Evolutionary conservation across 1,139 yeast species (phyloP).

Genomic region (Entelexis paramagnoliae): DNA sequence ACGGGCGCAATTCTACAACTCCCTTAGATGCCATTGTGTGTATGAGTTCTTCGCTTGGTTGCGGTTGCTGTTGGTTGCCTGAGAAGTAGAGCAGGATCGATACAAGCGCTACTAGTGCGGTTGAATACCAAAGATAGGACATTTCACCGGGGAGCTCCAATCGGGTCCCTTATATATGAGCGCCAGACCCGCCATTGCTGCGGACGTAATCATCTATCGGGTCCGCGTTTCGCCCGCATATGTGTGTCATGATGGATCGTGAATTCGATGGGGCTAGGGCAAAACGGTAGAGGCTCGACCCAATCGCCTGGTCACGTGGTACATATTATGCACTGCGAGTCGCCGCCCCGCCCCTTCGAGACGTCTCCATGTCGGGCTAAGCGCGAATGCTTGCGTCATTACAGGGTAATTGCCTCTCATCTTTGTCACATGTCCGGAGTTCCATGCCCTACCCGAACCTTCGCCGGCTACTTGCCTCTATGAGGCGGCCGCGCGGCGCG

Average conservation of each 20-base stretch:
- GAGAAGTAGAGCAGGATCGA: neutral
- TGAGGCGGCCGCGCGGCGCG: neutral
- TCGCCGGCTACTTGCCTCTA: neutral
- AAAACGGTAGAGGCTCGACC: neutral
- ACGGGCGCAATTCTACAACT: slow-evolving; percentile 15
- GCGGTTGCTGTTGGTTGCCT: neutral
- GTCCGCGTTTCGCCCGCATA: neutral
- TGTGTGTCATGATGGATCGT: neutral
- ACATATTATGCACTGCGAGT: neutral
- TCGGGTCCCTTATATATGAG: slow-evolving; percentile 2
- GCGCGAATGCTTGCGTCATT: neutral
- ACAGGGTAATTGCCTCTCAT: neutral
- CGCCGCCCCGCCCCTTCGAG: neutral
- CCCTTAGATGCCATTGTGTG: slow-evolving; percentile 7
- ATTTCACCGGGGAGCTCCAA: neutral
- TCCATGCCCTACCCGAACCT: slow-evolving; percentile 1
- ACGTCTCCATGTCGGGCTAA: neutral
- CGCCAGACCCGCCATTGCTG: neutral
- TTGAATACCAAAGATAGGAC: slow-evolving; percentile 3
- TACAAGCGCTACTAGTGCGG: slow-evolving; percentile 1
- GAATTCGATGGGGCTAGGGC: neutral
- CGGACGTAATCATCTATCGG: slow-evolving; percentile 6
- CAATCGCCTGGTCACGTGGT: neutral
- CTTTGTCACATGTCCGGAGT: neutral
- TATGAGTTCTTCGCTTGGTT: neutral